These are phyloP conservation scores for Coniella lustricola DNA, from an alignment of 2,329 filamentous ascomycete species.

Conservation along the genomic window DNA sequence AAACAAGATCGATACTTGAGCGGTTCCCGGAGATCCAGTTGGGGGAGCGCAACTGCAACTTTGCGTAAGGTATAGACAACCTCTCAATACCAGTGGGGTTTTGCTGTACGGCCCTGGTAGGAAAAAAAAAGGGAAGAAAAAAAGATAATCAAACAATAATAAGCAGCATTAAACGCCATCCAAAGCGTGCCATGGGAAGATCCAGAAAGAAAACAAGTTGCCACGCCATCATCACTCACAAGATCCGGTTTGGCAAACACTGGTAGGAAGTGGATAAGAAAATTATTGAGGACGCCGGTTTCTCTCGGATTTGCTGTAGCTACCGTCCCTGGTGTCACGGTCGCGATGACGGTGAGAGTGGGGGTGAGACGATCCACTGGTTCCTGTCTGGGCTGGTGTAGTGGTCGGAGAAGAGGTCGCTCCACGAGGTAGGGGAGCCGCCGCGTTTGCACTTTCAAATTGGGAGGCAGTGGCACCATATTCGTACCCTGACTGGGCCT, in stretches of 20 bases:
- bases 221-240: slow-evolving; percentile 16
- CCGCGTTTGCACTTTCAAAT: slow-evolving; percentile 9
- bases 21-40: not conserved
- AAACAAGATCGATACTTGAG: too few species aligned
- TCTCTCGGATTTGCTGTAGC: slow-evolving; percentile 6
- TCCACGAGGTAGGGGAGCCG: slow-evolving; percentile 5
- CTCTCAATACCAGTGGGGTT: not conserved
- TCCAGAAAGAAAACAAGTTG: slow-evolving; percentile 7
- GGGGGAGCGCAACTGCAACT: slow-evolving; percentile 9
- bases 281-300: slow-evolving; percentile 18
- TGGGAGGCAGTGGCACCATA: slow-evolving; percentile 13
- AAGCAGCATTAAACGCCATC: slow-evolving; percentile 8
- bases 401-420: slow-evolving; percentile 14
- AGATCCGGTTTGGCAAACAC: not conserved
- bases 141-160: too few species aligned
- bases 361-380: slow-evolving; percentile 15
- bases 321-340: slow-evolving; percentile 10
- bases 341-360: slow-evolving; percentile 14
- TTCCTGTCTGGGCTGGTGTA: slow-evolving; percentile 17
- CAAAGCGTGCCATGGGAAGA: slow-evolving; percentile 7
- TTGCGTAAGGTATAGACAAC: not conserved
- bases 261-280: slow-evolving; percentile 8
- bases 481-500: slow-evolving; percentile 15
- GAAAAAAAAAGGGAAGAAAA: slow-evolving; percentile 2
- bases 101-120: not conserved